Evolutionary conservation across 1,139 yeast genomes (phyloP), one percentile per base, ranked within the genome.

Genomic region (Lodderomyces orthopsilosis): DNA sequence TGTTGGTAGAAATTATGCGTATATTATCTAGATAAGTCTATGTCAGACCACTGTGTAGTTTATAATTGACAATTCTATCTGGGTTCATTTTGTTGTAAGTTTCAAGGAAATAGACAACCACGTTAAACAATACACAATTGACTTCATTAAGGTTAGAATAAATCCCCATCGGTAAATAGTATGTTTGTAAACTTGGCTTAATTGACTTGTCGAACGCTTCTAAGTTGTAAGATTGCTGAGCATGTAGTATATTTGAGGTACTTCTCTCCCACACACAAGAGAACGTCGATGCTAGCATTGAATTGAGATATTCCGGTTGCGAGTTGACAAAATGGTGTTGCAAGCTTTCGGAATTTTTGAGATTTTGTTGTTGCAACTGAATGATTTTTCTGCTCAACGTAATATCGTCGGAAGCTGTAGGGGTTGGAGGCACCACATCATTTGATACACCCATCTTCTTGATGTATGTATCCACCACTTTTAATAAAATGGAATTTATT

Each of bases 101-200:
- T 2, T 61, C 68, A 38, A 62, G 58, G 43, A 69, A 65, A 42
- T 69, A 76, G 23, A 58, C 55, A 26, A 65, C 51, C 35, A 66
- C 54, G 35, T 59, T 55, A 47, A 51, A 63, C 44, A 68, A 56
- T 37, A 69, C 58, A n/a, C 66, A 63, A 22, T 61, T 53, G 14
- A 63, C 58, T 48, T 71, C 76, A 15, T 56, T 55, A 37, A 70
- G 46, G 36, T 62, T 63, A 3, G 75, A 62, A 46, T 70, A 68
- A 2, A 57, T 51, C 2, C 74, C 74, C 39, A 70, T 51, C 1
- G 77, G 77, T 26, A 71, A 51, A 48, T 65, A 71, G 47, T 58
- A 70, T 26, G 51, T 47, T 37, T 61, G 62, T 17, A 52, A 44
- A 8, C 49, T 51, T 1, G 68, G 68, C 27, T 39, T 44, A 8